Conservation (phyloP, 2,329 filamentous ascomycete species). For the Colletotrichum scovillei region DNA sequence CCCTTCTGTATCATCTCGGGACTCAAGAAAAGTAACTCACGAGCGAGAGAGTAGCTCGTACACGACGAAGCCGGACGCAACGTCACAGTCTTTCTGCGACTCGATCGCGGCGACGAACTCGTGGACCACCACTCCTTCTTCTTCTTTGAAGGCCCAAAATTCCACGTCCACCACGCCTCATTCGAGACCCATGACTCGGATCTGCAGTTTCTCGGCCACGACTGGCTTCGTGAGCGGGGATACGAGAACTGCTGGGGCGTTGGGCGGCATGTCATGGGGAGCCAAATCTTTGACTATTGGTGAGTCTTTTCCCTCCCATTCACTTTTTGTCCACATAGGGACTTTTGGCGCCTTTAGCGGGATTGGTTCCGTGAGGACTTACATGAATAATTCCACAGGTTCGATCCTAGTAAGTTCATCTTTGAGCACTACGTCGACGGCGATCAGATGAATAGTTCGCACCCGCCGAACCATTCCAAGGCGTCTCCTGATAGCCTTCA, state of each 20-base stretch:
- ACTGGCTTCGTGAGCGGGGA: slow-evolving; percentile 72
- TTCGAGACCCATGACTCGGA: slow-evolving; percentile 81
- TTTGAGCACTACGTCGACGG: slow-evolving; percentile 80
- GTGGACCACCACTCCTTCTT: slow-evolving; percentile 66
- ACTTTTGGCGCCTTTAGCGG: too few relatives aligned
- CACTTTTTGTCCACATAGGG: too few relatives aligned
- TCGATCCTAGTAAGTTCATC: slow-evolving; percentile 71
- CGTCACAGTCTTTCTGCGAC: slow-evolving; percentile 57
- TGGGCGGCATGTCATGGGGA: slow-evolving; percentile 75
- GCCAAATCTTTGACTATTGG: slow-evolving; percentile 70
- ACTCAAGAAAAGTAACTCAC: background rate
- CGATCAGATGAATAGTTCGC: slow-evolving; percentile 70
- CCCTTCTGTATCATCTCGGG: too few relatives aligned
- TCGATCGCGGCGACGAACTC: slow-evolving; percentile 54
- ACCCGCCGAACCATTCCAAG: slow-evolving; percentile 55
- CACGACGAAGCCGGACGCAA: slow-evolving; percentile 45
- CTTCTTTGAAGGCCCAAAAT: slow-evolving; percentile 57
- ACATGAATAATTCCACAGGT: slow-evolving; percentile 50
- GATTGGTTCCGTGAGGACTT: too few relatives aligned
- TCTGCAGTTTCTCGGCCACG: slow-evolving; percentile 75
- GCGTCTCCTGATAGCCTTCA: slow-evolving; percentile 55
- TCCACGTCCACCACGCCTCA: slow-evolving; percentile 74
- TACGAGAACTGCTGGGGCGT: slow-evolving; percentile 78
- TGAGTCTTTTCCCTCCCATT: background rate
- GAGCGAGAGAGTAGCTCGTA: slow-evolving; percentile 27